Percentiles rank a stretch among this genome's conserved stretches.
Evolutionary conservation across 768 basidiomycete species (phyloP).

Genomic region (Pisolithus albus): DNA sequence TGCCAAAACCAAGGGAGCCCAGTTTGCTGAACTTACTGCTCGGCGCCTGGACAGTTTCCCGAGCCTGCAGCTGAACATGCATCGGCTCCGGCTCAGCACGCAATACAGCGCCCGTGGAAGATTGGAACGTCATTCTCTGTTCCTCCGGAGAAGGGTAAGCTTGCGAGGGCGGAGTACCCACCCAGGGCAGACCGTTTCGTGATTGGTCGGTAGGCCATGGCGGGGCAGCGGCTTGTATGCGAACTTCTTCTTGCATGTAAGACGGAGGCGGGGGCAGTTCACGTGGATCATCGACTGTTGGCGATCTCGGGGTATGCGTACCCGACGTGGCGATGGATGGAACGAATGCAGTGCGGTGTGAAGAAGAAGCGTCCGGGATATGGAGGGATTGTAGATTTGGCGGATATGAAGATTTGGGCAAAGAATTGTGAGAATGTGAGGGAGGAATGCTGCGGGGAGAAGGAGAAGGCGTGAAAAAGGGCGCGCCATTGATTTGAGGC

Average conservation of each 20-base stretch:
- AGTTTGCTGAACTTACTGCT: constrained; percentile 53
- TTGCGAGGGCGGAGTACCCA: constrained; percentile 52
- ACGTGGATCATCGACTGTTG: constrained; percentile 32
- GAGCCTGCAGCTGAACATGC: constrained; percentile 30
- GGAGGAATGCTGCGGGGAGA: constrained; percentile 41
- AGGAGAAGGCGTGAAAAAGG: constrained; percentile 34
- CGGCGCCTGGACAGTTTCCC: constrained; percentile 35
- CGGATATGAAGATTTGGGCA: constrained; percentile 32
- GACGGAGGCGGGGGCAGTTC: constrained; percentile 29
- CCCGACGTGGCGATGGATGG: constrained; percentile 31
- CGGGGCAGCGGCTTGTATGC: constrained; percentile 14
- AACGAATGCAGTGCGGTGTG: constrained; percentile 50
- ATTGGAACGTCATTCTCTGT: constrained; percentile 40
- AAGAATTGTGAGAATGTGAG: constrained; percentile 44
- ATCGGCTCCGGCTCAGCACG: constrained; percentile 31
- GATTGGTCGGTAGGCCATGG: constrained; percentile 24
- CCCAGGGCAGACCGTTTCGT: constrained; percentile 33
- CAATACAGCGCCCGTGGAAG: constrained; percentile 45
- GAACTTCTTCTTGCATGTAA: constrained; percentile 24
- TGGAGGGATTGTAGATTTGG: constrained; percentile 24
- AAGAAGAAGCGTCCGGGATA: constrained; percentile 42
- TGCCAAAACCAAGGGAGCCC: constrained; percentile 54
- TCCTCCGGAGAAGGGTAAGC: constrained; percentile 37
- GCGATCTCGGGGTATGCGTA: constrained; percentile 24
- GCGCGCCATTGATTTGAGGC: constrained; percentile 29